Evolutionary conservation across 345 rosid genomes (phyloP).

Genomic region (Kernera saxatilis): DNA sequence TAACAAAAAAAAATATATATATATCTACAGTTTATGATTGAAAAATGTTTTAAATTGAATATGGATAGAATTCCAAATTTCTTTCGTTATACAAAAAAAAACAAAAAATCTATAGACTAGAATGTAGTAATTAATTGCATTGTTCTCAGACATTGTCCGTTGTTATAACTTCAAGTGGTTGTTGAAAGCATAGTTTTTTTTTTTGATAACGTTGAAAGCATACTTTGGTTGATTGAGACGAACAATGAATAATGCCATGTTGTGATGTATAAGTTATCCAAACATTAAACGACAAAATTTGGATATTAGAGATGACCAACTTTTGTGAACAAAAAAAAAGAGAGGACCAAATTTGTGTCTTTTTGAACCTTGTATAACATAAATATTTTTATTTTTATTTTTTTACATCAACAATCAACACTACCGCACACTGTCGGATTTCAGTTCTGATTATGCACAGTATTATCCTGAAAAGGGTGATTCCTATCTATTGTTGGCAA

Average conservation of each 20-base stretch:
- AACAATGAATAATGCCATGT: conserved; percentile 16
- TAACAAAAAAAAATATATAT: too few relatives aligned
- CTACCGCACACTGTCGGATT: neutral
- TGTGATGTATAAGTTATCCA: conserved; percentile 2
- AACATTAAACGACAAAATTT: conserved; percentile 10
- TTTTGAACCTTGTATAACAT: conserved; percentile 15
- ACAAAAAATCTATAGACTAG: neutral
- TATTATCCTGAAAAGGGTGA: neutral
- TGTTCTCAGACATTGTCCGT: conserved; percentile 2
- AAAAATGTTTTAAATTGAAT: too few relatives aligned
- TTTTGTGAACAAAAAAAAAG: too few relatives aligned
- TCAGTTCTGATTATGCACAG: neutral
- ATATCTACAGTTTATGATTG: too few relatives aligned
- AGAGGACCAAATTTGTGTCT: conserved; percentile 14
- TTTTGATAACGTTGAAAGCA: conserved; percentile 20
- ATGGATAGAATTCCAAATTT: neutral
- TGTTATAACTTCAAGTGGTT: conserved; percentile 13
- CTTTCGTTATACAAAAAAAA: neutral
- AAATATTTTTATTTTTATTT: neutral
- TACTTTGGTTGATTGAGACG: conserved; percentile 13
- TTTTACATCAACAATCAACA: neutral
- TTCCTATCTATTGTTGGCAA: neutral
- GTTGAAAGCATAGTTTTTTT: conserved; percentile 18
- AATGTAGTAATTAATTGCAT: neutral
- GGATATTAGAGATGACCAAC: conserved; percentile 15